These are phyloP conservation scores for Ganoderma sinense DNA, from an alignment of 1,284 basidiomycete species.

Conservation along the genomic window DNA sequence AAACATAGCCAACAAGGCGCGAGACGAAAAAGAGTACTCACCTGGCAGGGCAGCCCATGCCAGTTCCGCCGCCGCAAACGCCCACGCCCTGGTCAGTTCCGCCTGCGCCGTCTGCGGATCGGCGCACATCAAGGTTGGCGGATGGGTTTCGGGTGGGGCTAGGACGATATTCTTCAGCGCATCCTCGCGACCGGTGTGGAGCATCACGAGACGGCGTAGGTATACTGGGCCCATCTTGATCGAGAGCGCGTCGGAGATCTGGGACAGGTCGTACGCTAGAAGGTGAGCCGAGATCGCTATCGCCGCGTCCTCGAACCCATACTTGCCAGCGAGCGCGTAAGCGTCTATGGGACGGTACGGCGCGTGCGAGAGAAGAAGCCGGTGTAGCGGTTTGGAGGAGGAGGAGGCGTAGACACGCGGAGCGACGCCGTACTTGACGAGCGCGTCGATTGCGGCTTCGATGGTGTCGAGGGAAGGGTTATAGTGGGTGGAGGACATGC, in stretches of 20 bases:
- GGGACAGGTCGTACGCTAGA: slow-evolving; percentile 38
- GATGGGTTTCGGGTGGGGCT: slow-evolving; percentile 40
- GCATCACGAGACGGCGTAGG: slow-evolving; percentile 45
- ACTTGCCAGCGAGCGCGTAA: slow-evolving; percentile 44
- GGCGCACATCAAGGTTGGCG: slow-evolving; percentile 35
- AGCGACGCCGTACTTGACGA: slow-evolving; percentile 40
- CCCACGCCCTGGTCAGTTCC: slow-evolving; percentile 30
- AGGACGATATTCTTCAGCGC: slow-evolving; percentile 42
- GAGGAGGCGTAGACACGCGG: slow-evolving; percentile 24
- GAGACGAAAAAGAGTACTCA: neutral
- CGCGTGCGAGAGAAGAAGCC: slow-evolving; percentile 38
- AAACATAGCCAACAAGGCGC: too few relatives aligned
- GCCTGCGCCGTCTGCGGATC: slow-evolving; percentile 35
- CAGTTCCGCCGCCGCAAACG: neutral
- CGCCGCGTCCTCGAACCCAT: slow-evolving; percentile 42
- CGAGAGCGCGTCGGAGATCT: slow-evolving; percentile 42
- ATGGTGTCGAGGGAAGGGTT: slow-evolving; percentile 33
- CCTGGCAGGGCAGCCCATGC: neutral
- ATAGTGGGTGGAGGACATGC: slow-evolving; percentile 37
- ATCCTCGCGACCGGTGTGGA: slow-evolving; percentile 44
- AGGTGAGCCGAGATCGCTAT: slow-evolving; percentile 42
- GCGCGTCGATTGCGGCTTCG: slow-evolving; percentile 32
- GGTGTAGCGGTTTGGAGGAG: slow-evolving; percentile 33
- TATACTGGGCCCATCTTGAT: slow-evolving; percentile 45
- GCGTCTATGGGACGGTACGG: slow-evolving; percentile 41